Evolutionary conservation across 2,329 filamentous ascomycete genomes (phyloP).

Genomic region (Penicillium sp.): DNA sequence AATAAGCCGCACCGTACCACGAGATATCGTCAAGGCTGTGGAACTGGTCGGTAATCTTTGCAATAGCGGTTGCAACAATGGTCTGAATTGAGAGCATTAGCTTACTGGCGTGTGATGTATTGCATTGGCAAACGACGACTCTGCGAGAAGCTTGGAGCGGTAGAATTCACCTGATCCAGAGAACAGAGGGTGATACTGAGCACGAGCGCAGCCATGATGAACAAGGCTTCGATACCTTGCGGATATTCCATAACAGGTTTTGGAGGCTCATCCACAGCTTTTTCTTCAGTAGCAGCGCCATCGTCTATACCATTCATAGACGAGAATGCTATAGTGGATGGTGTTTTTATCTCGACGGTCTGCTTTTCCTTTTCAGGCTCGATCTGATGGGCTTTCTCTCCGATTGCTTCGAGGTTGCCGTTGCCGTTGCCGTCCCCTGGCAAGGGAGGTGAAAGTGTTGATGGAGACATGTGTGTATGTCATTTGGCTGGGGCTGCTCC

Average conservation of each 20-base stretch:
- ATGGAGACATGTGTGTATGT: background rate
- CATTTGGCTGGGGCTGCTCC: background rate
- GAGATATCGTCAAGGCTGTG: conserved; percentile 41
- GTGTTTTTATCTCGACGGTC: background rate
- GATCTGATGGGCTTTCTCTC: background rate
- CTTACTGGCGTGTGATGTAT: background rate
- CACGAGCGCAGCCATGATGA: conserved; percentile 14
- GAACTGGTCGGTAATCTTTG: conserved; percentile 45
- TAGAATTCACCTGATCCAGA: conserved; percentile 16
- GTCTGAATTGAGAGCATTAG: conserved; percentile 3
- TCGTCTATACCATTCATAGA: background rate
- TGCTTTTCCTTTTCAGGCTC: background rate
- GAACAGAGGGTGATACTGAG: conserved; percentile 15
- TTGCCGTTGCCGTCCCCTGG: background rate
- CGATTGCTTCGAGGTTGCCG: background rate
- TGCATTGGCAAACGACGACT: background rate
- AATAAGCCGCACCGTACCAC: conserved; percentile 46
- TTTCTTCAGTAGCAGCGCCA: background rate
- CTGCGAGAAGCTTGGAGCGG: conserved; percentile 3
- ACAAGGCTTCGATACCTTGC: background rate
- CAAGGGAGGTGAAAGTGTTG: background rate
- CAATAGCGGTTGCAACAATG: conserved; percentile 35
- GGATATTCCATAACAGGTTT: background rate
- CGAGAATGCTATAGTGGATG: background rate
- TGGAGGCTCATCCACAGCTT: background rate